A percentile compares a stretch with the other conserved stretches of the same genome.
Conservation (phyloP, 2,329 filamentous ascomycete genomes). For the Aureobasidium sp. region DNA sequence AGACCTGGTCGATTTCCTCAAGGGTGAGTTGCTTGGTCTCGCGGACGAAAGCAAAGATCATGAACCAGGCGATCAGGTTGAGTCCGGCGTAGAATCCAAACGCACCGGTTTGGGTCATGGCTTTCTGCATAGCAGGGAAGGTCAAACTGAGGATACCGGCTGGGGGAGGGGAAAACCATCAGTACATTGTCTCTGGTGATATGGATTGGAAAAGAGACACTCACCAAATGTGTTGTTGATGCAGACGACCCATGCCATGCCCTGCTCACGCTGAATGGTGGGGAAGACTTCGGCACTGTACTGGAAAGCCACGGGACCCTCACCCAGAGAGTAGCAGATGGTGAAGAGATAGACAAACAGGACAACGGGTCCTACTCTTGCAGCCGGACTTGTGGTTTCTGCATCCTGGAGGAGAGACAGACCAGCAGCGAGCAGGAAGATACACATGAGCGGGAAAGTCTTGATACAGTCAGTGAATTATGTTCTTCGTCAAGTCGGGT, state of each 20-base stretch:
- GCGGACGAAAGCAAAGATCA: constrained; percentile 37
- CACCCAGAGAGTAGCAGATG: constrained; percentile 43
- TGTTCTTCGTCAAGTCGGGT: not conserved
- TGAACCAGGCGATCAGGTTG: constrained; percentile 50
- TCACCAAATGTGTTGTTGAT: constrained; percentile 54
- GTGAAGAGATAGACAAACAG: constrained; percentile 45
- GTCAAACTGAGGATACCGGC: constrained; percentile 33
- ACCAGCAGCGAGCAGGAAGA: constrained; percentile 45
- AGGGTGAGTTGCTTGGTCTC: constrained; percentile 41
- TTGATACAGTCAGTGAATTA: constrained; percentile 23
- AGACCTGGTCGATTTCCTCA: constrained; percentile 44
- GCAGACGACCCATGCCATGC: constrained; percentile 48
- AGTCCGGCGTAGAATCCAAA: constrained; percentile 53
- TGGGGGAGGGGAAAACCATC: too few relatives aligned
- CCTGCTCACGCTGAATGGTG: constrained; percentile 38
- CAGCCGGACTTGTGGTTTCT: constrained; percentile 20
- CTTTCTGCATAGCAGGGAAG: constrained; percentile 41
- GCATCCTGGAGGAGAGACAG: constrained; percentile 32
- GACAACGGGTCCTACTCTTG: constrained; percentile 34
- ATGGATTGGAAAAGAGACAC: too few relatives aligned
- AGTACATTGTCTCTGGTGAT: too few relatives aligned
- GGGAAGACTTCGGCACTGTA: constrained; percentile 41
- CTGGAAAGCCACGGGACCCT: constrained; percentile 38
- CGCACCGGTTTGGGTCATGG: constrained; percentile 44
- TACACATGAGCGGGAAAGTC: constrained; percentile 43